Base-by-base conservation (phyloP, 345 rosid species). In the Chamaenerion angustifolium region DNA sequence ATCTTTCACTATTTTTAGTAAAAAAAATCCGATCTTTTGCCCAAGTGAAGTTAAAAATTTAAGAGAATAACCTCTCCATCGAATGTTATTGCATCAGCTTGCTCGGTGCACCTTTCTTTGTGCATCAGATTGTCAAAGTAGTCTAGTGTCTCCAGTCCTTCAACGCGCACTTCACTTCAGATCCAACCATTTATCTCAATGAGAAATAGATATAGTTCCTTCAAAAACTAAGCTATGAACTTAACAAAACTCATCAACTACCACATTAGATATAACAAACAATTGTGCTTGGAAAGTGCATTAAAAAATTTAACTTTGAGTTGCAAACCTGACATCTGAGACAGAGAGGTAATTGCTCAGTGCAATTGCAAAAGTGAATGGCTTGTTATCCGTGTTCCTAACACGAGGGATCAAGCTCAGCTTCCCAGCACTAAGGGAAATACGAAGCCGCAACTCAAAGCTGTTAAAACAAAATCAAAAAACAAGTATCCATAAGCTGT, bases 101-200 rank as follows among this genome's bases (percentile, higher is more conserved):
- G 98, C 76, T 90, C 98, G 0, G 98, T 90, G 76, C 63, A 79
- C 63, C 95, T 77, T 66, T 86, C 79, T 71, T 60, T 75, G 43
- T 46, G 35, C 74, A 57, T 71, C 57, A 83, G 64, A 76, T 81
- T 80, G 60, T 90, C 98, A 40, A 90, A 74, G 67, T 77, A 90
- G 73, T 90, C 94, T 18, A 90, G 92, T 1, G 98, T 90, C 86
- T 90, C 98, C 84, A 90, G 68, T 48, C 98, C 98, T 68, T 90
- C 98, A 18, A 90, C 80, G 1, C 98, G 86, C 41, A 90, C 95
- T 83, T 90, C 98, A 62, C 98, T 90, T 87, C 66, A 31, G 10
- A 31, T 31, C 37, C 37, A 31, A 31, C 37, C 37, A 31, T 31
- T 31, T 31, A 5, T 31, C 3, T 31, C 37, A 5, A 31, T 23